Conservation (phyloP, 768 basidiomycete species). For the Lactifluus pinguis region DNA sequence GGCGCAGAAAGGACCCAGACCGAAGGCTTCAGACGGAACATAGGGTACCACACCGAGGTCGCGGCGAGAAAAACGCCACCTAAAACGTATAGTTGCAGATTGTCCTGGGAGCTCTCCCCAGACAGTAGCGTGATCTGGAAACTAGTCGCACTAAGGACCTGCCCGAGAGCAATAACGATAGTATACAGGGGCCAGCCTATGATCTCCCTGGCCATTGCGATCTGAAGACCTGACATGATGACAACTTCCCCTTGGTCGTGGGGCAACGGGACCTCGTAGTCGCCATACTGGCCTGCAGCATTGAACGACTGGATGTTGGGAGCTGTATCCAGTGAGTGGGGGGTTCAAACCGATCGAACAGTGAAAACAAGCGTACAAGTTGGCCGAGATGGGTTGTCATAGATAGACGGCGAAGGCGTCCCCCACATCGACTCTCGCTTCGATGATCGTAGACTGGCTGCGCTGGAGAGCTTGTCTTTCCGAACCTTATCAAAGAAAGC, state of each 20-base stretch:
- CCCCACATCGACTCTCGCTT: slow-evolving; percentile 79
- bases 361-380: slow-evolving; percentile 45
- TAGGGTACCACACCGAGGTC: slow-evolving; percentile 80
- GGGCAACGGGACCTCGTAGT: slow-evolving; percentile 37
- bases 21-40: slow-evolving; percentile 85
- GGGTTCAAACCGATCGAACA: slow-evolving; percentile 19
- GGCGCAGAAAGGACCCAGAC: slow-evolving; percentile 79
- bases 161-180: slow-evolving; percentile 78
- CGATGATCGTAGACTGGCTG: slow-evolving; percentile 70
- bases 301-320: slow-evolving; percentile 42
- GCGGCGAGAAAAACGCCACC: slow-evolving; percentile 80
- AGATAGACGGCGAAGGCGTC: slow-evolving; percentile 48
- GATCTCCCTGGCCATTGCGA: slow-evolving; percentile 71
- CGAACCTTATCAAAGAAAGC: slow-evolving; percentile 87
- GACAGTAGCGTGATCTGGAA: slow-evolving; percentile 91
- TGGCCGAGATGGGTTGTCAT: slow-evolving; percentile 55
- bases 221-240: slow-evolving; percentile 78
- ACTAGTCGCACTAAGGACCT: slow-evolving; percentile 86
- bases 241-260: slow-evolving; percentile 43
- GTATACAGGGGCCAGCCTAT: slow-evolving; percentile 89
- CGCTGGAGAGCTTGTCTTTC: slow-evolving; percentile 78
- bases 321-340: slow-evolving; percentile 20
- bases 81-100: slow-evolving; percentile 83
- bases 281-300: slow-evolving; percentile 33
- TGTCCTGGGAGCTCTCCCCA: slow-evolving; percentile 75